phyloP scores from a whole-genome alignment of 495 filamentous ascomycete species.

The Penicillium ucsense region DNA sequence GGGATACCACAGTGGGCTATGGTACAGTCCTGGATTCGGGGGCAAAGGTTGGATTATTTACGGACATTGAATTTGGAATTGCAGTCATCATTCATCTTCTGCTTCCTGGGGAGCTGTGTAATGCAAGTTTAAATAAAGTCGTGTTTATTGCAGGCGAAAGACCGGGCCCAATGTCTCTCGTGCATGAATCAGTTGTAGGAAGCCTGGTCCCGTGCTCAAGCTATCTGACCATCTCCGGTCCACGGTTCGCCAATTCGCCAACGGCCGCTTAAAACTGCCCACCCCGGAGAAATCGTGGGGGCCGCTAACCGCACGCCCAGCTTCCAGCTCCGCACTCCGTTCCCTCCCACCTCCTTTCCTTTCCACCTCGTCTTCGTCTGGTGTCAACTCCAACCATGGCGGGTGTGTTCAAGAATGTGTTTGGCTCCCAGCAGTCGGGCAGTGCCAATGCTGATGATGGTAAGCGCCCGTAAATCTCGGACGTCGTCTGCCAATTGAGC shows the following conservation, averaged over 20 bases:
- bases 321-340: constrained; percentile 19
- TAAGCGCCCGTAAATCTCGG: constrained; percentile 26
- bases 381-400: constrained; percentile 42
- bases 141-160: no score
- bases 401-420: constrained; percentile 56
- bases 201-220: no score
- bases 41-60: background rate
- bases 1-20: constrained; percentile 20
- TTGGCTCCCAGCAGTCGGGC: constrained; percentile 49
- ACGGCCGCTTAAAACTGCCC: constrained; percentile 7
- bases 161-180: no score
- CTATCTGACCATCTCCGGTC: no score
- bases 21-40: constrained; percentile 8
- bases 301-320: constrained; percentile 18
- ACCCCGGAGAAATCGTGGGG: constrained; percentile 15
- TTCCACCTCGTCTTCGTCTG: constrained; percentile 11
- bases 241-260: background rate
- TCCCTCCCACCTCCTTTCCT: constrained; percentile 23
- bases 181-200: no score
- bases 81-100: background rate
- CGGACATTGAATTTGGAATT: constrained; percentile 3
- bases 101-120: background rate
- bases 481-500: background rate
- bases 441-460: constrained; percentile 50
- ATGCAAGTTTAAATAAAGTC: no score